A percentile compares a stretch with the other conserved stretches of the same genome.
Conservation (phyloP, 176 grass and related monocot species). For the Paspalum vaginatum region DNA sequence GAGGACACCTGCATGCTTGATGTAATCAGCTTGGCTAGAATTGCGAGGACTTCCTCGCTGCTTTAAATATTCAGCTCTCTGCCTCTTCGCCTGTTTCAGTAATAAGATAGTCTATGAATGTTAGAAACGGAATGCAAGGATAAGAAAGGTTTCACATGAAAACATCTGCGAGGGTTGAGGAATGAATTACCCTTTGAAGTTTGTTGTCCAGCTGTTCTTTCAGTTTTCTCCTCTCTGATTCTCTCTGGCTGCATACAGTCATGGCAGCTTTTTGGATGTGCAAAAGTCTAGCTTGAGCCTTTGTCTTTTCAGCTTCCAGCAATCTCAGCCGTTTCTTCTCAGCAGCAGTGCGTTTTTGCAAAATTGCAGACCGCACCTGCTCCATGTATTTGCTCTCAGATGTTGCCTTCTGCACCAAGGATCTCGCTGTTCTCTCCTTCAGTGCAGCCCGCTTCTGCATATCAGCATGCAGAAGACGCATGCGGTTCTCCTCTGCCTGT, state of each 20-base stretch:
- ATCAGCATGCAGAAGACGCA: constrained; percentile 66
- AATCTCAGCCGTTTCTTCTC: constrained; percentile 88
- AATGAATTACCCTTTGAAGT: constrained; percentile 75
- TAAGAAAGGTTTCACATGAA: background rate
- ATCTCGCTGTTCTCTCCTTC: constrained; percentile 80
- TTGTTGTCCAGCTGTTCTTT: constrained; percentile 89
- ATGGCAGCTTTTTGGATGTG: constrained; percentile 62
- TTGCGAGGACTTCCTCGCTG: constrained; percentile 71
- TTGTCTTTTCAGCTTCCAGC: constrained; percentile 85
- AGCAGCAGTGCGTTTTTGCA: constrained; percentile 74
- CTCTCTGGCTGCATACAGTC: constrained; percentile 74
- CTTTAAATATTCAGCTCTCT: constrained; percentile 92
- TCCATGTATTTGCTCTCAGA: constrained; percentile 80
- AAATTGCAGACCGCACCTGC: constrained; percentile 73
- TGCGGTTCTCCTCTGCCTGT: constrained; percentile 85
- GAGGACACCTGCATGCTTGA: constrained; percentile 71
- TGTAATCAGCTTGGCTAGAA: constrained; percentile 58
- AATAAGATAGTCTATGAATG: constrained; percentile 19
- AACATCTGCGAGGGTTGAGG: constrained; percentile 9
- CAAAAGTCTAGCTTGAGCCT: constrained; percentile 72
- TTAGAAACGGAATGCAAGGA: constrained; percentile 21
- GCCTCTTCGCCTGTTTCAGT: constrained; percentile 62
- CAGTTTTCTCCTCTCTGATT: constrained; percentile 73
- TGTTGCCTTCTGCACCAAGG: constrained; percentile 59
- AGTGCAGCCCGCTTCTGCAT: constrained; percentile 69